These are phyloP conservation scores for Liquidambar formosana DNA, from an alignment of 164 flowering plant species.

Conservation along the genomic window DNA sequence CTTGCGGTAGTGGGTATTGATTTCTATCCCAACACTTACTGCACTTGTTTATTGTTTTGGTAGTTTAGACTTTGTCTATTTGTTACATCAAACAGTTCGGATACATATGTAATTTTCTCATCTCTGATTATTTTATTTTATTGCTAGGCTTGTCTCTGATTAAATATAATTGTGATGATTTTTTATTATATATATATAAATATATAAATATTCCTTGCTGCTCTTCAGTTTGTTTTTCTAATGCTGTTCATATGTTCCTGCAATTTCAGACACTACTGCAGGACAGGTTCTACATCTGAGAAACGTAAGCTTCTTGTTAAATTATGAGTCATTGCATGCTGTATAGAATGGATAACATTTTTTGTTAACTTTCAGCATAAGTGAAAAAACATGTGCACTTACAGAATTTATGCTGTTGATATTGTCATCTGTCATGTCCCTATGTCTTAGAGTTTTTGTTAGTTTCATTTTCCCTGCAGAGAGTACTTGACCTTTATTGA, in stretches of 20 bases:
- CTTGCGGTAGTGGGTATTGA: conserved; percentile 55
- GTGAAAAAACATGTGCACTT: not conserved
- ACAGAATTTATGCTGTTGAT: not conserved
- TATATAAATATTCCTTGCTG: not conserved
- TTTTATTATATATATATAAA: not conserved
- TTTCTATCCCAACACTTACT: not conserved
- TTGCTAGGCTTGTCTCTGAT: too few species aligned
- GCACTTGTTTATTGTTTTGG: conserved; percentile 7
- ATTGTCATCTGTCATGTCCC: not conserved
- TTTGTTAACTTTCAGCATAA: too few species aligned
- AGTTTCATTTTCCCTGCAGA: conserved; percentile 1
- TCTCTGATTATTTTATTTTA: too few species aligned
- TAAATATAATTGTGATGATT: too few species aligned
- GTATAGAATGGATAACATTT: not conserved
- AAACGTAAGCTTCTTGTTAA: conserved; percentile 40
- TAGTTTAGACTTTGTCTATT: not conserved
- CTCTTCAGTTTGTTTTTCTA: conserved; percentile 2
- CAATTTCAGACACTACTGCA: conserved; percentile 60
- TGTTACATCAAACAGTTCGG: too few species aligned
- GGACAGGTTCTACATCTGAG: conserved; percentile 60
- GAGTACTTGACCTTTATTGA: not conserved
- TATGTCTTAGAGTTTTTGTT: not conserved
- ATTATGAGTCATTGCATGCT: not conserved
- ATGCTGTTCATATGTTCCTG: conserved; percentile 10
- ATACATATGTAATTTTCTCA: too few species aligned